Percentiles rank a stretch among this genome's conserved stretches.
Conservation (phyloP, 2,329 filamentous ascomycete species). For the Ascochyta fabae region DNA sequence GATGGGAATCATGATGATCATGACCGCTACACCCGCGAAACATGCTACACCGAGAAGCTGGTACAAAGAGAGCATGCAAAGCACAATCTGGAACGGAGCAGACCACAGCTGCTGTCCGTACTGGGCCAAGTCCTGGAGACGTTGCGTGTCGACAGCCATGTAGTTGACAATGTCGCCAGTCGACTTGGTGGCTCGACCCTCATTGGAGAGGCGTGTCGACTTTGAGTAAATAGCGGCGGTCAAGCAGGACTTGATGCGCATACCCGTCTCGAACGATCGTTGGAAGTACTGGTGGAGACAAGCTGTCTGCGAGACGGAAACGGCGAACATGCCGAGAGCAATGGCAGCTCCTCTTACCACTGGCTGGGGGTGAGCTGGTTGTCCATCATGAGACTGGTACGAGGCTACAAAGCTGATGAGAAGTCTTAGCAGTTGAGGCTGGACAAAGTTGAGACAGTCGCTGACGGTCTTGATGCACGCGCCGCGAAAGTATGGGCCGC, state of each 20-base stretch:
- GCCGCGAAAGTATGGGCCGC: slow-evolving; percentile 80
- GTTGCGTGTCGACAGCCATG: slow-evolving; percentile 98
- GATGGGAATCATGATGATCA: slow-evolving; percentile 96
- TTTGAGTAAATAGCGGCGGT: slow-evolving; percentile 93
- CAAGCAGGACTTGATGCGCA: slow-evolving; percentile 92
- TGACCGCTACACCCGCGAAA: slow-evolving; percentile 91
- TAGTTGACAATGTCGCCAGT: slow-evolving; percentile 99
- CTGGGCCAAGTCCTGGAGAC: slow-evolving; percentile 91
- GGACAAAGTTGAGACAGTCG: slow-evolving; percentile 83
- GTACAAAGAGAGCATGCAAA: slow-evolving; percentile 96
- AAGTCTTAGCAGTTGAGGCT: slow-evolving; percentile 86
- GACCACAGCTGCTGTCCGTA: slow-evolving; percentile 97
- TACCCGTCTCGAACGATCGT: slow-evolving; percentile 89
- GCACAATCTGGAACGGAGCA: slow-evolving; percentile 91
- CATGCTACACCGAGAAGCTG: slow-evolving; percentile 94
- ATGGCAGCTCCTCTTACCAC: slow-evolving; percentile 85
- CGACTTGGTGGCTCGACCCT: slow-evolving; percentile 85
- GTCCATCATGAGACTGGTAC: slow-evolving; percentile 57
- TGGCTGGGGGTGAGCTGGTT: slow-evolving; percentile 68
- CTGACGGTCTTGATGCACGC: slow-evolving; percentile 88
- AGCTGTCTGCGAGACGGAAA: slow-evolving; percentile 84
- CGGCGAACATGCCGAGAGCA: slow-evolving; percentile 87
- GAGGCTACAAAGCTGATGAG: slow-evolving; percentile 86
- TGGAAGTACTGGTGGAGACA: slow-evolving; percentile 99
- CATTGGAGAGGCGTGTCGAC: slow-evolving; percentile 87